A percentile compares a stretch with the other conserved stretches of the same genome.
Conservation (phyloP, 441 rosid species). For the Aquilaria agallochum region DNA sequence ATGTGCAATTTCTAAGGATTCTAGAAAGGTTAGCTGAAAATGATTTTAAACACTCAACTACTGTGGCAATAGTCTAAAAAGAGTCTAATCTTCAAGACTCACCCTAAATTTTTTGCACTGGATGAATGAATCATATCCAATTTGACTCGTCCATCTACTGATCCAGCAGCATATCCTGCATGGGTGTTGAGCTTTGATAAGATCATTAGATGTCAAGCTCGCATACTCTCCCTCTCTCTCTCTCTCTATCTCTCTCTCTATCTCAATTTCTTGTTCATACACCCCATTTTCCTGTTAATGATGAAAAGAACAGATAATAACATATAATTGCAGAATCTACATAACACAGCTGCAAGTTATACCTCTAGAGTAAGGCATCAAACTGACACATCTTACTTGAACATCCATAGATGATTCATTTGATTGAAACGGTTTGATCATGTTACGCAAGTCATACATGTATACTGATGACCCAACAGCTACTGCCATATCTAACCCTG, state of each 20-base stretch:
- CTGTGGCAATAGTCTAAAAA: background rate
- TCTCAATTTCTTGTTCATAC: too few species aligned
- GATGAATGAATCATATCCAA: conserved; percentile 48
- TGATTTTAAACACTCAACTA: conserved; percentile 11
- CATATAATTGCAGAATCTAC: too few species aligned
- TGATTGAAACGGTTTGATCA: conserved; percentile 41
- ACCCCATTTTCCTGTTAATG: too few species aligned
- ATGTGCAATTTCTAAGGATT: background rate
- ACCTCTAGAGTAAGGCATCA: conserved; percentile 66
- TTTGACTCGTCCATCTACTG: conserved; percentile 78
- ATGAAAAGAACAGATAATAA: too few species aligned
- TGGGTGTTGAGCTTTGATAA: conserved; percentile 12
- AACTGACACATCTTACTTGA: conserved; percentile 55
- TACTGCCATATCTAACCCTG: conserved; percentile 56
- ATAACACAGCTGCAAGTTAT: conserved; percentile 4
- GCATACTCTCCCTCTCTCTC: background rate
- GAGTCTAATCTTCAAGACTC: conserved; percentile 12
- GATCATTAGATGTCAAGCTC: background rate
- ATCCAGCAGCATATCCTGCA: conserved; percentile 89
- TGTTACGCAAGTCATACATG: conserved; percentile 66
- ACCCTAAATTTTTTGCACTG: conserved; percentile 42
- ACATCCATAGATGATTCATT: conserved; percentile 46
- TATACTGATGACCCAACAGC: conserved; percentile 55
- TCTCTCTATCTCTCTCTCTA: background rate
- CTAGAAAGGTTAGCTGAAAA: background rate